A percentile compares a stretch with the other conserved stretches of the same genome.
These are phyloP conservation scores for Phytophthora pini DNA, from an alignment of 352 stramenopile species.

Conservation along the genomic window DNA sequence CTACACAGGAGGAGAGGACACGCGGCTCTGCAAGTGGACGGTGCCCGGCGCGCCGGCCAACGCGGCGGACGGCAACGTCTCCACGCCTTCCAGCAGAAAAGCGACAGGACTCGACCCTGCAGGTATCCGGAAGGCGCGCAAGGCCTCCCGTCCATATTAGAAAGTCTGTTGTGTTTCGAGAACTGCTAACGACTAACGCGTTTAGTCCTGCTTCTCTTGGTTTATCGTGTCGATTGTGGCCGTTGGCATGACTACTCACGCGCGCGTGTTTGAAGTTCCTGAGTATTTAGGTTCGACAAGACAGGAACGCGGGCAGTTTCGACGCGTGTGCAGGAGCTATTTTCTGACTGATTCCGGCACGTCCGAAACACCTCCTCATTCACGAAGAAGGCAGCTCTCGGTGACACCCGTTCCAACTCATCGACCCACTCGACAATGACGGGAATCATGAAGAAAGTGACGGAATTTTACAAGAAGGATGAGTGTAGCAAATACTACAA, in stretches of 20 bases:
- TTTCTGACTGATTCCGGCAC: slow-evolving; percentile 1
- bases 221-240: background rate
- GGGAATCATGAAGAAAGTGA: slow-evolving; percentile 86
- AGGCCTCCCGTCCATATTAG: slow-evolving; percentile 78
- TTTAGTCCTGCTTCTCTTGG: background rate
- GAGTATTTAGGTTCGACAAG: slow-evolving; percentile 12
- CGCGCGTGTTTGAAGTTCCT: background rate
- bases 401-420: slow-evolving; percentile 4
- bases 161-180: slow-evolving; percentile 16
- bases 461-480: slow-evolving; percentile 90
- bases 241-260: background rate
- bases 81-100: slow-evolving; percentile 32
- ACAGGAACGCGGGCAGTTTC: slow-evolving; percentile 11
- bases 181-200: slow-evolving; percentile 11
- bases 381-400: slow-evolving; percentile 21
- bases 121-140: slow-evolving; percentile 75
- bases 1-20: slow-evolving; percentile 88
- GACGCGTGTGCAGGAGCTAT: slow-evolving; percentile 1
- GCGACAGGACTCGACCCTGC: slow-evolving; percentile 45
- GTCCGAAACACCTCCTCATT: slow-evolving; percentile 31
- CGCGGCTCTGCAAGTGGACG: slow-evolving; percentile 84
- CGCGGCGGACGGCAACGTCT: slow-evolving; percentile 8
- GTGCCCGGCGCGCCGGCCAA: slow-evolving; percentile 8
- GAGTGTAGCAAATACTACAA: slow-evolving; percentile 92
- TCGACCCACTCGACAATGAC: slow-evolving; percentile 46